Evolutionary conservation across 2,329 filamentous ascomycete genomes (phyloP).

Genomic region (Hymenoscyphus salicellus): DNA sequence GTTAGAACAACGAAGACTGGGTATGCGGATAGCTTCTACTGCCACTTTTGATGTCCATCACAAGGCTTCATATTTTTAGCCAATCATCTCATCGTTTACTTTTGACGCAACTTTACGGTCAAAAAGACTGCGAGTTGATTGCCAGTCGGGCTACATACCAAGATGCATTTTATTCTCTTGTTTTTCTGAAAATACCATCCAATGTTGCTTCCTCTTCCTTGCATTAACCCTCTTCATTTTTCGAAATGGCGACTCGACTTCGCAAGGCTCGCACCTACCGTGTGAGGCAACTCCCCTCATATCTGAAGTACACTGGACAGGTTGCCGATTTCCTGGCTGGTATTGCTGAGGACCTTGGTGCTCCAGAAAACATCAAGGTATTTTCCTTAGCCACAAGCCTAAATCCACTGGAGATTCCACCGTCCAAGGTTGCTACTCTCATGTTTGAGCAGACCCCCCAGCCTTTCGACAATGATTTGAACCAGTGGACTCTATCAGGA

Average conservation of each 20-base stretch:
- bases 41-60: background rate
- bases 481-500: no score
- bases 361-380: background rate
- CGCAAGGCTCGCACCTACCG: conserved; percentile 2
- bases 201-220: background rate
- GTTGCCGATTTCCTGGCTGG: background rate
- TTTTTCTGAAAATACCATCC: background rate
- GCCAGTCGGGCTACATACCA: background rate
- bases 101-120: background rate
- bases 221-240: background rate
- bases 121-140: background rate
- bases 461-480: background rate
- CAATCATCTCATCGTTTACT: background rate
- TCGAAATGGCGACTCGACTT: background rate
- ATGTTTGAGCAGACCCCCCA: background rate
- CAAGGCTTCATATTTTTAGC: background rate
- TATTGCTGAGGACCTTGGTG: background rate
- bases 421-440: conserved; percentile 1
- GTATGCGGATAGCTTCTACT: no score
- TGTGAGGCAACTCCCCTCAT: conserved; percentile 4
- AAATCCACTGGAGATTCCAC: background rate
- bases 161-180: background rate
- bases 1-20: no score
- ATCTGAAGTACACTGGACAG: background rate
- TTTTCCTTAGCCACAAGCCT: conserved; percentile 3